Evolutionary conservation across 164 flowering plant species (phyloP).

Genomic region (Paratinospora sagittata): DNA sequence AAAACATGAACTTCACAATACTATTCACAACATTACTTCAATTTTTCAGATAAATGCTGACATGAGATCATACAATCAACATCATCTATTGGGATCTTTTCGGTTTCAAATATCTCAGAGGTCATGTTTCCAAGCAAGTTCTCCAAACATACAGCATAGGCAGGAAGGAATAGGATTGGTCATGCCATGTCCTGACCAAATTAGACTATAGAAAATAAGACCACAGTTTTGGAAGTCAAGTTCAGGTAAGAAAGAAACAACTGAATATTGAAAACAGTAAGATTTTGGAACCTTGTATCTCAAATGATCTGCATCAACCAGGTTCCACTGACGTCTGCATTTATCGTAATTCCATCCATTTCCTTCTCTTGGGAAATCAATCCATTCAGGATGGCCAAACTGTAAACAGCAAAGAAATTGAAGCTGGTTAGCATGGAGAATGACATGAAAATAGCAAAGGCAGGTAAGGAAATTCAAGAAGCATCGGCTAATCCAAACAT

Average conservation of each 20-base stretch:
- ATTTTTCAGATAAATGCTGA: background rate
- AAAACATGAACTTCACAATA: background rate
- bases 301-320: constrained; percentile 76
- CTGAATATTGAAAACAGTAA: background rate
- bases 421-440: background rate
- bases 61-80: background rate
- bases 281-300: constrained; percentile 67
- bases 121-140: too few species aligned
- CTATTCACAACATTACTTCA: background rate
- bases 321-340: constrained; percentile 88
- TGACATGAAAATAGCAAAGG: background rate
- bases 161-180: background rate
- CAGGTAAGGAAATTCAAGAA: background rate
- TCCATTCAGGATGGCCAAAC: constrained; percentile 99
- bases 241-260: background rate
- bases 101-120: too few species aligned
- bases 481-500: background rate
- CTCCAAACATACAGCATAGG: background rate
- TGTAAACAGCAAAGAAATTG: constrained; percentile 16
- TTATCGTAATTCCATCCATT: constrained; percentile 90
- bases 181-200: background rate
- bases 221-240: too few species aligned
- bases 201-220: too few species aligned
- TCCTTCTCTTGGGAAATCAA: constrained; percentile 98
- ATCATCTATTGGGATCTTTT: too few species aligned